Evolutionary conservation across 805 yeast species (phyloP).

Genomic region (Lachancea quebecensis): DNA sequence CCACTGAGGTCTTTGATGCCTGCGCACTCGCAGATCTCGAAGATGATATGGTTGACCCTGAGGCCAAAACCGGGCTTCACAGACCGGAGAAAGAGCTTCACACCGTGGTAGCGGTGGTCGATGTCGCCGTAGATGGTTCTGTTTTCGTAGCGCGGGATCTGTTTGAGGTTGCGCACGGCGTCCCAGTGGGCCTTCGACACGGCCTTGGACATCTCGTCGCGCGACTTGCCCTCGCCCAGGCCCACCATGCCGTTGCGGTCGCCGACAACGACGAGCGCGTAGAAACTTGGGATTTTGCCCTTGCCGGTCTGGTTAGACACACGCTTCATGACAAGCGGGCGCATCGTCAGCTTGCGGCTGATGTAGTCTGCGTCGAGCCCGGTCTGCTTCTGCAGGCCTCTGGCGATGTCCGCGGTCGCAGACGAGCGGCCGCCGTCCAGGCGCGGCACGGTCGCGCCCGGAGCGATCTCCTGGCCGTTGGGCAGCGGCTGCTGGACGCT

Average conservation of each 20-base stretch:
- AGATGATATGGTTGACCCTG: slow-evolving; percentile 82
- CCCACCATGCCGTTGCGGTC: slow-evolving; percentile 87
- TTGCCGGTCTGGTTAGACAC: slow-evolving; percentile 89
- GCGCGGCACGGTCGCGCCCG: slow-evolving; percentile 19
- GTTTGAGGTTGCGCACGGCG: slow-evolving; percentile 77
- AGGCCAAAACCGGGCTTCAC: slow-evolving; percentile 93
- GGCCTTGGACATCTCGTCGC: slow-evolving; percentile 69
- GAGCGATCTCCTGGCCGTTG: slow-evolving; percentile 17
- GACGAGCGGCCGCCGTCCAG: slow-evolving; percentile 15
- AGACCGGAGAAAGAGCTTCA: slow-evolving; percentile 69
- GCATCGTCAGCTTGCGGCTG: slow-evolving; percentile 46
- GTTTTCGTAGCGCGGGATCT: slow-evolving; percentile 81
- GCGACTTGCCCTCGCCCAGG: slow-evolving; percentile 88
- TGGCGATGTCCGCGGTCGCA: slow-evolving; percentile 34
- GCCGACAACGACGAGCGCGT: slow-evolving; percentile 84
- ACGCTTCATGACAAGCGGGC: slow-evolving; percentile 65
- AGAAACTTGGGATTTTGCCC: slow-evolving; percentile 80
- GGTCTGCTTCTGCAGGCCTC: slow-evolving; percentile 53
- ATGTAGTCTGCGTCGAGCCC: slow-evolving; percentile 61
- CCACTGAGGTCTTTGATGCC: slow-evolving; percentile 93
- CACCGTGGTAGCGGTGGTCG: slow-evolving; percentile 80
- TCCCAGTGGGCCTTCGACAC: slow-evolving; percentile 84
- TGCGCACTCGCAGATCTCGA: slow-evolving; percentile 84
- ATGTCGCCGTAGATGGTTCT: slow-evolving; percentile 85
- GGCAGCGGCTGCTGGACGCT: slow-evolving; percentile 22